Base-by-base conservation (phyloP, 768 basidiomycete genomes). In the Lentinula detonsa region DNA sequence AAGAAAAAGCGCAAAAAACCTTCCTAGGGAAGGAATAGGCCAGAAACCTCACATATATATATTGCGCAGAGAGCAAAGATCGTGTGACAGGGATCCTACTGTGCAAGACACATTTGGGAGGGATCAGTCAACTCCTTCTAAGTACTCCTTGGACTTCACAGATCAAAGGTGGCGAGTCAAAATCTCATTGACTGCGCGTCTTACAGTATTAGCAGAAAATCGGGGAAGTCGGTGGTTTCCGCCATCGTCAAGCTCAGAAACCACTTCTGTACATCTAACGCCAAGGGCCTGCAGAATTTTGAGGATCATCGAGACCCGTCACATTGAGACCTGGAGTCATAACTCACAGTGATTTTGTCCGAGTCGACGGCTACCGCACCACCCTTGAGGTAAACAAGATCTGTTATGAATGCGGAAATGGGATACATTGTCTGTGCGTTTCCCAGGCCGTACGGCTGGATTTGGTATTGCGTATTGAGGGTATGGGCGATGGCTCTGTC, bases 351-450 rank as follows among this genome's bases (percentile, higher is more conserved):
- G 51, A 95, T 81, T 9, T 71, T 73, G 50, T 71, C 69, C 42
- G 78, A 76, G 68, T 96, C 87, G 23, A 96, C 84, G 0, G 72
- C 64, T 8, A 97, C 81, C 8, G 69, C 67, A 3, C 85, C 81
- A 2, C 82, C 86, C 66, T 84, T 80, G 9, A 95, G 78, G 72
- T 90, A 88, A 4, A 95, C 83, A 31, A 97, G 71, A 72, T 96
- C 93, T 5, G 92, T 94, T 62, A 97, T 76, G 69, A 94, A 92
- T 1, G 90, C 88, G 16, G 89, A 89, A 5, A 85, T 73, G 5
- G 91, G 91, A 67, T 90, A 91, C 18, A 78, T 81, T 4, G 85
- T 86, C 51, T 74, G 78, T 10, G 78, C 79, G 67, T 81, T 79
- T n/a, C 84, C 85, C 40, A 86, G 74, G 15, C 86, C 86, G 68